A percentile compares a stretch with the other conserved stretches of the same genome.
Conservation (phyloP, 768 basidiomycete genomes). For the Sistotremastrum suecicum region DNA sequence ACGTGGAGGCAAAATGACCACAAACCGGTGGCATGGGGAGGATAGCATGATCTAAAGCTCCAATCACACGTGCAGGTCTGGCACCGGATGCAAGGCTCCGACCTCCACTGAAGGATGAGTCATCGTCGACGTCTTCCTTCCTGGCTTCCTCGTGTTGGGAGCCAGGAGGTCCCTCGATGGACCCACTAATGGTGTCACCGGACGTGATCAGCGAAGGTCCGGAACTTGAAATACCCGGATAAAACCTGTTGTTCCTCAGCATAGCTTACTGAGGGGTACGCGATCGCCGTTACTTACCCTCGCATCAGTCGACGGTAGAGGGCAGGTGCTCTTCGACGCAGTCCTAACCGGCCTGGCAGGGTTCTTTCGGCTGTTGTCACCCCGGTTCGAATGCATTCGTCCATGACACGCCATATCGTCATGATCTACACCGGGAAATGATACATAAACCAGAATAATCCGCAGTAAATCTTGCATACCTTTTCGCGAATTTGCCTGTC, state of each 20-base stretch:
- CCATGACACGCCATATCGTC: slow-evolving; percentile 87
- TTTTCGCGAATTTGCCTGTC: slow-evolving; percentile 64
- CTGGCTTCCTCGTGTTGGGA: slow-evolving; percentile 5
- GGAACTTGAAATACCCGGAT: slow-evolving; percentile 30
- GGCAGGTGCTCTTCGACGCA: slow-evolving; percentile 75
- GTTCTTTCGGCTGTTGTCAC: slow-evolving; percentile 65
- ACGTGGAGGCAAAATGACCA: slow-evolving; percentile 5
- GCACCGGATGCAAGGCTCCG: slow-evolving; percentile 3
- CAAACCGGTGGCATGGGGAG: slow-evolving; percentile 73
- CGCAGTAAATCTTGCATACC: slow-evolving; percentile 22
- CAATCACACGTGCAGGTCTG: slow-evolving; percentile 38
- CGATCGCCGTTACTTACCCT: slow-evolving; percentile 32
- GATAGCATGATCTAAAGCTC: slow-evolving; percentile 67
- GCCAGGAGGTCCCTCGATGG: slow-evolving; percentile 11
- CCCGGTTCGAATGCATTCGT: slow-evolving; percentile 75
- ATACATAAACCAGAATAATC: neutral
- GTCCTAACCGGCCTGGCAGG: slow-evolving; percentile 74
- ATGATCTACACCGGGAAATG: slow-evolving; percentile 27
- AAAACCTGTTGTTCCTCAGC: slow-evolving; percentile 24
- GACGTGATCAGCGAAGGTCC: slow-evolving; percentile 22
- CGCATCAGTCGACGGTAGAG: slow-evolving; percentile 86
- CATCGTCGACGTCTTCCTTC: neutral
- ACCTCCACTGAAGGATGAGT: neutral
- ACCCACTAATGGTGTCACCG: slow-evolving; percentile 9
- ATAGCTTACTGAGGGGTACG: too few relatives aligned